Percentiles rank a stretch among this genome's conserved stretches.
These are phyloP conservation scores for Perilla frutescens DNA, from an alignment of 257 asterid genomes.

Conservation along the genomic window DNA sequence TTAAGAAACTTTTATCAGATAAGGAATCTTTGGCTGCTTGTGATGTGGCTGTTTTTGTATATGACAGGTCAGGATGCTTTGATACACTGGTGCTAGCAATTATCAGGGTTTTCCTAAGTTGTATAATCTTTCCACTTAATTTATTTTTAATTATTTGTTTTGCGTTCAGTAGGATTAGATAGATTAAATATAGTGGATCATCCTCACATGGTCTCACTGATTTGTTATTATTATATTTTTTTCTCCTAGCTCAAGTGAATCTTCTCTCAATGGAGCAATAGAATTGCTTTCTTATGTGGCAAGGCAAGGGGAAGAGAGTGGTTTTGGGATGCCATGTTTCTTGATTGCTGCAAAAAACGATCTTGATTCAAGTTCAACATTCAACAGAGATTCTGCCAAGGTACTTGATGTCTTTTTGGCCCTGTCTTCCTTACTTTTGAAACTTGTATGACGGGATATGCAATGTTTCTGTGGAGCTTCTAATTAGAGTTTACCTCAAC, in stretches of 20 bases:
- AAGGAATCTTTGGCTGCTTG: slow-evolving; percentile 83
- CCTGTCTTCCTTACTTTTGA: slow-evolving; percentile 21
- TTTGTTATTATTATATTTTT: slow-evolving; percentile 17
- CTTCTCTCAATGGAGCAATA: slow-evolving; percentile 73
- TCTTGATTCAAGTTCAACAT: slow-evolving; percentile 61
- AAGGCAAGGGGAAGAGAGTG: slow-evolving; percentile 77
- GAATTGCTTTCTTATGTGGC: slow-evolving; percentile 79
- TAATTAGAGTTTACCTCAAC: slow-evolving; percentile 3
- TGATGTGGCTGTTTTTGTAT: slow-evolving; percentile 89
- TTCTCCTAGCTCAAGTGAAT: slow-evolving; percentile 68
- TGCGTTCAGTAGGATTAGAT: slow-evolving; percentile 3
- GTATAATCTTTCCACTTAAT: not conserved
- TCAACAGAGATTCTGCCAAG: slow-evolving; percentile 75
- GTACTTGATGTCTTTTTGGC: slow-evolving; percentile 45
- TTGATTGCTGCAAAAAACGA: slow-evolving; percentile 92
- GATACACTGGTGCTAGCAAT: slow-evolving; percentile 9
- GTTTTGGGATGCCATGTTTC: slow-evolving; percentile 85
- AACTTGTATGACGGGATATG: slow-evolving; percentile 13
- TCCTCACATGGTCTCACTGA: slow-evolving; percentile 30
- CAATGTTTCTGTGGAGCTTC: slow-evolving; percentile 18
- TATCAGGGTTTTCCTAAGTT: not conserved
- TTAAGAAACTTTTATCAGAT: slow-evolving; percentile 59
- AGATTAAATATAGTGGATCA: slow-evolving; percentile 24
- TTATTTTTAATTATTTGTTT: not conserved
- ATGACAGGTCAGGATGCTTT: slow-evolving; percentile 73